These are phyloP conservation scores for Pythium coloratum DNA, from an alignment of 352 stramenopile species.

Conservation along the genomic window DNA sequence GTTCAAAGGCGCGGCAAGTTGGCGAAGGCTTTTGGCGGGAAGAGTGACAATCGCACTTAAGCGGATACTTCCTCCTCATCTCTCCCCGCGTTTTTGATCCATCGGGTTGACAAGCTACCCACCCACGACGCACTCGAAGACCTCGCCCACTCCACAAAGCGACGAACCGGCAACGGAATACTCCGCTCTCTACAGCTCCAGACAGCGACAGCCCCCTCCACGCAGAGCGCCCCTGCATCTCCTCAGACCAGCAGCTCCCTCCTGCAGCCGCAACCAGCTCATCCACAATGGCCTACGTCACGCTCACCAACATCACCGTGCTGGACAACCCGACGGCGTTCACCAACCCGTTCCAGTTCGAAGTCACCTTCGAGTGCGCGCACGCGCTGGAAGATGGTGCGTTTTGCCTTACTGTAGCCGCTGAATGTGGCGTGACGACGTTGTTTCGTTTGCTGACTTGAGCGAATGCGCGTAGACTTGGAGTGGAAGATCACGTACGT, in stretches of 20 bases:
- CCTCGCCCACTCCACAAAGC: conserved; percentile 9
- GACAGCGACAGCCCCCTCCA: not conserved
- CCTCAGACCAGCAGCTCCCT: not conserved
- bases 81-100: conserved; percentile 17
- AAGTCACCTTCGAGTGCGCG: conserved; percentile 99
- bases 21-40: conserved; percentile 30
- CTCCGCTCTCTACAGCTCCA: not conserved
- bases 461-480: conserved; percentile 77
- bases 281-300: conserved; percentile 80
- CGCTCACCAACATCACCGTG: conserved; percentile 94
- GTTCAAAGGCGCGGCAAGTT: not conserved
- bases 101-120: conserved; percentile 16
- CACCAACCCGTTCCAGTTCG: conserved; percentile 99
- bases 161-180: not conserved
- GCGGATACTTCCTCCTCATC: conserved; percentile 8
- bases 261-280: conserved; percentile 1
- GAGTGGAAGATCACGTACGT: conserved; percentile 99
- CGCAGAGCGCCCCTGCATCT: not conserved
- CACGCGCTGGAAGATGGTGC: conserved; percentile 94
- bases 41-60: conserved; percentile 30
- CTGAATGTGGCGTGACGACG: not conserved
- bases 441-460: not conserved
- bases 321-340: conserved; percentile 98
- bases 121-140: too few species aligned
- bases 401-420: conserved; percentile 10